These are phyloP conservation scores for barley (Hordeum vulgare) DNA, from an alignment of 176 grass and related monocot species.

Conservation along the genomic window MorexV3_pseudomolecules_assembly NC_058520.1:598944622-598945121, in stretches of 20 bases:
- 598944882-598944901: conserved; percentile 29
- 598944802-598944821: conserved; percentile 60
- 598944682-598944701: neutral
- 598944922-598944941: conserved; percentile 74
- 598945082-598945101: neutral
- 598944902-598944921: conserved; percentile 69
- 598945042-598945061: neutral
- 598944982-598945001: conserved; percentile 94
- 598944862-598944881: conserved; percentile 69
- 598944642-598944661: neutral
- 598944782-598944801: conserved; percentile 61
- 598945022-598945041: conserved; percentile 18
- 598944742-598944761: conserved; percentile 86
- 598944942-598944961: conserved; percentile 88
- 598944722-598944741: conserved; percentile 93
- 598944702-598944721: neutral
- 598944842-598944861: conserved; percentile 48
- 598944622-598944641: neutral
- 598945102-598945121: conserved; percentile 6
- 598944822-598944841: conserved; percentile 62
- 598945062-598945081: neutral
- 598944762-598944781: conserved; percentile 91
- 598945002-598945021: conserved; percentile 40
- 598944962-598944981: conserved; percentile 74
- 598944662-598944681: neutral